Evolutionary conservation across 768 basidiomycete genomes (phyloP).

Genomic region (Boletus bicolor): DNA sequence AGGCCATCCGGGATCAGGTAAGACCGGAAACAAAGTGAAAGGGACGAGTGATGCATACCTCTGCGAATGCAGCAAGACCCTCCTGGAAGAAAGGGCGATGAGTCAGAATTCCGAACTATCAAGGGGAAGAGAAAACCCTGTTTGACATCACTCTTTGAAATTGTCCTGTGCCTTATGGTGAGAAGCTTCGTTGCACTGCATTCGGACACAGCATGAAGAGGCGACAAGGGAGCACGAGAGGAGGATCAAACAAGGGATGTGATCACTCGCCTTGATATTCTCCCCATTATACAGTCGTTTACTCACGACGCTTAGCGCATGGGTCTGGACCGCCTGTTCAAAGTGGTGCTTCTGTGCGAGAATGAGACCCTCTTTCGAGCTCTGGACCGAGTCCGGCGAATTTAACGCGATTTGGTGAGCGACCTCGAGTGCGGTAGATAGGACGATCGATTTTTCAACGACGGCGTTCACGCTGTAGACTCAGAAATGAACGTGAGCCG

Average conservation of each 20-base stretch:
- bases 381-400: conserved; percentile 78
- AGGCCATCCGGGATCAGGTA: background rate
- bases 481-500: conserved; percentile 9
- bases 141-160: conserved; percentile 1
- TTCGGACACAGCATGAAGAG: background rate
- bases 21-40: conserved; percentile 1
- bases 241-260: background rate
- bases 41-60: conserved; percentile 12
- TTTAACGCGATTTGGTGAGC: conserved; percentile 59
- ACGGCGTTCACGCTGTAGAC: conserved; percentile 63
- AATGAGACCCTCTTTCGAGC: conserved; percentile 68
- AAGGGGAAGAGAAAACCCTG: background rate
- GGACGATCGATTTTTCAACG: conserved; percentile 49
- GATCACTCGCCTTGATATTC: conserved; percentile 62
- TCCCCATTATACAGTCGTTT: conserved; percentile 53
- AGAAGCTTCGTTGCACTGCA: background rate
- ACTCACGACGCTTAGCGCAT: conserved; percentile 46
- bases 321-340: conserved; percentile 47
- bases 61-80: conserved; percentile 64
- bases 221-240: background rate
- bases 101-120: conserved; percentile 12
- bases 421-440: conserved; percentile 58
- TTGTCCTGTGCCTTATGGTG: background rate
- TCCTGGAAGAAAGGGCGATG: conserved; percentile 42
- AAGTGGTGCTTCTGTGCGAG: conserved; percentile 51